A percentile compares a stretch with the other conserved stretches of the same genome.
Conservation (phyloP, 176 grass and related monocot genomes). For the Pharus latifolius region DNA sequence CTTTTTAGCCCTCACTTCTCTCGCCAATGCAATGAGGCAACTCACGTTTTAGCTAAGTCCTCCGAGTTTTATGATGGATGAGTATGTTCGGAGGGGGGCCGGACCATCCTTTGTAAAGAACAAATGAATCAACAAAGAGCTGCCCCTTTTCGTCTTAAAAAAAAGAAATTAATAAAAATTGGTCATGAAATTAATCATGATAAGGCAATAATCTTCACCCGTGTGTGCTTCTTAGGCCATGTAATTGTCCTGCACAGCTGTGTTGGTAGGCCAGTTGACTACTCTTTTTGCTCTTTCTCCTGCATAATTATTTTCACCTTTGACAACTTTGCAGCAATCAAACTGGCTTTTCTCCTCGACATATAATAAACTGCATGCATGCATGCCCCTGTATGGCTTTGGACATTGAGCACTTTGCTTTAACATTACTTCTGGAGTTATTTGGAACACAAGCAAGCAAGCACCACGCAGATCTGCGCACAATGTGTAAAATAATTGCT, state of each 20-base stretch:
- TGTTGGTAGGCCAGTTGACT: slow-evolving; percentile 21
- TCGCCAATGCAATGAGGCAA: too few species aligned
- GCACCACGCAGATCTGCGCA: not conserved
- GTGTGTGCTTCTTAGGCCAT: slow-evolving; percentile 10
- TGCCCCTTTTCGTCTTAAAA: too few species aligned
- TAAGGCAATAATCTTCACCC: not conserved
- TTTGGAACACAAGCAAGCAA: slow-evolving; percentile 32
- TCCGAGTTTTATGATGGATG: too few species aligned
- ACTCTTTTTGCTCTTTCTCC: slow-evolving; percentile 19
- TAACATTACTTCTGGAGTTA: slow-evolving; percentile 33
- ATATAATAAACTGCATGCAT: not conserved
- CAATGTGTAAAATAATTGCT: not conserved
- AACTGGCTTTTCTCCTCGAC: not conserved
- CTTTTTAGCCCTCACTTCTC: not conserved
- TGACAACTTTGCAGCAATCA: slow-evolving; percentile 8
- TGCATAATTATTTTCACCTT: slow-evolving; percentile 23
- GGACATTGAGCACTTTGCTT: slow-evolving; percentile 32
- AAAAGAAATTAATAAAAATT: not conserved
- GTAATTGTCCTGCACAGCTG: slow-evolving; percentile 19
- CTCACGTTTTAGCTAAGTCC: too few species aligned
- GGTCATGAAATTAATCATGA: not conserved
- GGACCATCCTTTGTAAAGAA: too few species aligned
- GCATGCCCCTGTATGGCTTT: slow-evolving; percentile 32
- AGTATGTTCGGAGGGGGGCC: too few species aligned
- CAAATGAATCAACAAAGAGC: too few species aligned